Evolutionary conservation across 148 eudicot genomes (phyloP).

Genomic region (Chenopodium album): DNA sequence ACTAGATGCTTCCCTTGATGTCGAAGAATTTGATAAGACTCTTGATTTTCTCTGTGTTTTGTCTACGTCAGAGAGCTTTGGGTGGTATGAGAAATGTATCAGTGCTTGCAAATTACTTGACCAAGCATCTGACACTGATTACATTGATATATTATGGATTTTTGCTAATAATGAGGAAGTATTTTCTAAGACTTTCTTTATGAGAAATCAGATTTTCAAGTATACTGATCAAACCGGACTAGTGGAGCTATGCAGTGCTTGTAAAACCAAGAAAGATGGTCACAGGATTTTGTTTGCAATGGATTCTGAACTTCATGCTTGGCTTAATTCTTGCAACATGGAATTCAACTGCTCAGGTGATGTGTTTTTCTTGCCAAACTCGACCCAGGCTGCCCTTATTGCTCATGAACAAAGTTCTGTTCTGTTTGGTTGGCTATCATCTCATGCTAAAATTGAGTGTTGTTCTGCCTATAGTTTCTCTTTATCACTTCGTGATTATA

Average conservation of each 20-base stretch:
- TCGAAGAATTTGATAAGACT: conserved; percentile 25
- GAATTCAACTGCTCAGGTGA: conserved; percentile 28
- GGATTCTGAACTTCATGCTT: conserved; percentile 22
- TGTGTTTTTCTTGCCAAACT: conserved; percentile 30
- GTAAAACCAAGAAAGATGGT: not conserved
- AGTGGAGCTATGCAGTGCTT: conserved; percentile 7
- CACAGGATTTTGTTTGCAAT: not conserved
- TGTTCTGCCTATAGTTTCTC: conserved; percentile 22
- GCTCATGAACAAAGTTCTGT: conserved; percentile 6
- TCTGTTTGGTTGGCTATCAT: conserved; percentile 27
- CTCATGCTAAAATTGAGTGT: conserved; percentile 3
- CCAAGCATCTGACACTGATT: conserved; percentile 40
- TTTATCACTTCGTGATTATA: not conserved
- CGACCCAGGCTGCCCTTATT: conserved; percentile 16
- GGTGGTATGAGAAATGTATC: conserved; percentile 56
- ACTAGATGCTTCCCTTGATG: conserved; percentile 45
- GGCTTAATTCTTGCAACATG: conserved; percentile 36
- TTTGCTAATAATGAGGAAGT: conserved; percentile 32
- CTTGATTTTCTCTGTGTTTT: conserved; percentile 42
- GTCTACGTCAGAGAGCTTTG: not conserved
- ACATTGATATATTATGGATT: conserved; percentile 40
- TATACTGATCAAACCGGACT: not conserved
- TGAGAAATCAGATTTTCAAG: not conserved
- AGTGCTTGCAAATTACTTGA: conserved; percentile 38
- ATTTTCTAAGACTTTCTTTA: conserved; percentile 6